Base-by-base conservation (phyloP, 176 grass and related monocot species). In the Raddia guianensis region DNA sequence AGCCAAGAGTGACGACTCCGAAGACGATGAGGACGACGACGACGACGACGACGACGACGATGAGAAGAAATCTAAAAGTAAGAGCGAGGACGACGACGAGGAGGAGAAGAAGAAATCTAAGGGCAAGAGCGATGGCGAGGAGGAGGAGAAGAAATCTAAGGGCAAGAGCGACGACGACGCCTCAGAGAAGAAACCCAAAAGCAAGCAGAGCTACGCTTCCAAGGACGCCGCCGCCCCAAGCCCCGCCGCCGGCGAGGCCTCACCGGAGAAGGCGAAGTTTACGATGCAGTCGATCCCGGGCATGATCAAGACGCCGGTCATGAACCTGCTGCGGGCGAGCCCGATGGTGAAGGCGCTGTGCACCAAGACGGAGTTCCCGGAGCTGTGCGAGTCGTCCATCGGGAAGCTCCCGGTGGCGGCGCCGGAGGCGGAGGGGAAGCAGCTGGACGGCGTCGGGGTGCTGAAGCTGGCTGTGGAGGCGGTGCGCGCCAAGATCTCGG, bases 381-480 rank as follows among this genome's bases (percentile, higher is more conserved):
- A 53, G 0, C 21, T 80, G 3, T 95, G 93, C 69, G 53, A 83
- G 42, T 13, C 63, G 33, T 90, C 93, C 11, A 86, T 87, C 57
- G 63, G 13, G 16, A 27, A 2, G 9, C 49, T 89, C 12, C 77
- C 70, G 2, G 15, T 46, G 65, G 15, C 18, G 53, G 12, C 57
- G 18, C 34, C 27, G 27, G 27, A 51, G 68, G 33, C 46, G 20
- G 27, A 27, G 27, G 27, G 27, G 27, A 27, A 27, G 27, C 27
- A 10, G 12, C 13, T 58, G 65, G 63, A 87, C 82, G 52, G 69
- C 34, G 1, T 49, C 3, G 75, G 62, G 9, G 20, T 95, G 46
- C 87, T 95, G 18, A 49, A 21, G 66, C 73, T 90, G 66, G 66
- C 84, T 5, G 83, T 95, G 57, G 10, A 83, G 56, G 93, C 82